Evolutionary conservation across 2,329 filamentous ascomycete genomes (phyloP), one percentile per base, ranked within the genome.

Genomic region (Clarireedia sp.): DNA sequence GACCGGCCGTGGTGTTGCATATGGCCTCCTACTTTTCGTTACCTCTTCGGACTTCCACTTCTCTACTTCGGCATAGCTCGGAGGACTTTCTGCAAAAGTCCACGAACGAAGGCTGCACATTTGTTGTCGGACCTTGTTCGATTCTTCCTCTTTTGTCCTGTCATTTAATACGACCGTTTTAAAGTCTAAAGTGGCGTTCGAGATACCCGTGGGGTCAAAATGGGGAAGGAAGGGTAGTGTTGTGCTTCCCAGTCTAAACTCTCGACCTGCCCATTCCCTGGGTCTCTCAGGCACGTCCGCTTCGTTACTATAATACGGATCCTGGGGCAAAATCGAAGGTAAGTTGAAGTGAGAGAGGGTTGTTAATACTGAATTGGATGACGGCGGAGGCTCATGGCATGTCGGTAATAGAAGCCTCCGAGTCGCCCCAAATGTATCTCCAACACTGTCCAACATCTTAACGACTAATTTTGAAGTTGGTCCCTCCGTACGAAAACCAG

Each of bases 211-310:
- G 2, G 81, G 71, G 65, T 95, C 83, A 62, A 97, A 97, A 0
- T 81, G 74, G 0, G 90, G 88, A 2, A 97, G 79, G 70, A 84
- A 96, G 0, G 88, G 89, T 7, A 95, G 67, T 1, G 86, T 88
- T 53, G 79, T 83, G 57, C 90, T 86, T 64, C 83, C 80, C 6
- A 96, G 73, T 56, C 82, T 86, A 67, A 95, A 96, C 63, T 95
- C 88, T 62, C 84, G 83, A 3, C 92, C 92, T 6, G 88, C 92
- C 71, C 96, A 97, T 70, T 96, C 90, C 52, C 89, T 79, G 33
- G 78, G 71, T 52, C 86, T 80, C 40, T 85, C 78, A 12, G 91
- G 90, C 0, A 96, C 87, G 70, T 97, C 94, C 50, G 77, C 78
- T 59, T 95, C 89, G 26, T 88, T 78, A 63, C 90, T 88, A 67